Percentiles rank a stretch among this genome's conserved stretches.
Conservation (phyloP, 441 rosid genomes). For the Brassica balearica region DNA sequence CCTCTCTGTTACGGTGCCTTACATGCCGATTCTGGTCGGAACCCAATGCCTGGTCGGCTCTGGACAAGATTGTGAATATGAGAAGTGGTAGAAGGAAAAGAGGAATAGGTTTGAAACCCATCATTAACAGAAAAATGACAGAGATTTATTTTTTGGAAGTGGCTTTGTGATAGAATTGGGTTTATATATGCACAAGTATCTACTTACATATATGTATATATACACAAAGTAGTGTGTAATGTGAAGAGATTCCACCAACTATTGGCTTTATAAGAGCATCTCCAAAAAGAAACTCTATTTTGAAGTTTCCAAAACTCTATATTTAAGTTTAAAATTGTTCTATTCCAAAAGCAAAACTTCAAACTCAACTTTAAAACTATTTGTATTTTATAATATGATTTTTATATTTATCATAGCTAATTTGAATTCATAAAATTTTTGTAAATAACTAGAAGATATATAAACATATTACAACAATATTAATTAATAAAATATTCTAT, state of each 20-base stretch:
- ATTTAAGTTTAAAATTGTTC: no score
- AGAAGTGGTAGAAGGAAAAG: conserved; percentile 27
- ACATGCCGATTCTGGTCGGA: conserved; percentile 23
- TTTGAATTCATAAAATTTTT: no score
- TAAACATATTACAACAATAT: no score
- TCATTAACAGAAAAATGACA: conserved; percentile 19
- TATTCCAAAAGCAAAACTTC: no score
- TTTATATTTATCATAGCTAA: no score
- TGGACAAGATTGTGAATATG: conserved; percentile 25
- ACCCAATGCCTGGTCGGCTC: conserved; percentile 19
- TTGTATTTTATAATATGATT: no score
- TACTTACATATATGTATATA: conserved; percentile 15
- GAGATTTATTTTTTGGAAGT: not conserved
- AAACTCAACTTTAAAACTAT: no score
- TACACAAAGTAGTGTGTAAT: not conserved
- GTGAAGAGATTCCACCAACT: not conserved
- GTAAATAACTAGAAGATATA: no score
- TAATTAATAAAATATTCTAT: no score
- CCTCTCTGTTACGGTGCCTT: conserved; percentile 30
- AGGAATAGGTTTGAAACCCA: conserved; percentile 42
- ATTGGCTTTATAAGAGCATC: no score
- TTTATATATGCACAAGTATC: conserved; percentile 27
- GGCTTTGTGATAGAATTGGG: conserved; percentile 22
- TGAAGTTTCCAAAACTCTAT: no score
- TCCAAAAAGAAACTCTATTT: no score